Base-by-base conservation (phyloP, 148 eudicot genomes). In the Amaranthus palmeri region DNA sequence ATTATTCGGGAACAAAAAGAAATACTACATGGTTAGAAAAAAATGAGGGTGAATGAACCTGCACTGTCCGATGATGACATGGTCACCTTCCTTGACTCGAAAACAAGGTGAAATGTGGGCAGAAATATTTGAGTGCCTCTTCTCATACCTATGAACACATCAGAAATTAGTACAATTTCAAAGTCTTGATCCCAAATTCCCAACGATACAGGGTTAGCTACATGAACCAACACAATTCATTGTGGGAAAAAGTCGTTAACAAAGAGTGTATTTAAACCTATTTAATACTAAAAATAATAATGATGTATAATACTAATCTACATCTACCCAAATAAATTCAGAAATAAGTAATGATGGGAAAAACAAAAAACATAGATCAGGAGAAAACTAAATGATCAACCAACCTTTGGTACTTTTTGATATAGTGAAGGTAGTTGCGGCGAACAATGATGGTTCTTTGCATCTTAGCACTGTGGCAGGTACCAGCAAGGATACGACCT, bases 391-490 rank as follows among this genome's bases (percentile, higher is more conserved):
- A 46, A 46, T 9, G 7, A 13, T 52, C 4, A 54, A 68, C 25
- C 5, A 45, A 71, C 96, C 96, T 83, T 67, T 82, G 91, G 70
- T 87, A 87, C 69, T 85, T 87, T 80, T 87, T 87, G 71, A 87
- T 86, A 69, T 73, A 87, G 72, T 85, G 89, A 68, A 87, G 84
- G 65, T 87, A 87, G 79, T 87, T 84, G 6, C 89, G 81, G n/a
- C 88, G 82, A 61, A 87, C 87, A 80, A 87, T 80, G 50, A 85
- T 87, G 17, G 88, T 87, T 61, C 91, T 77, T 61, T 78, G 65
- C 89, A 87, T 87, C 86, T 87, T 87, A 50, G 91, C 88, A 76
- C 86, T 83, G 81, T 90, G 96, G 81, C 96, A 90, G 3, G 88
- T 87, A 8, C 91, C 91, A 71, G 88, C 83, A 58, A 87, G 69